A percentile compares a stretch with the other conserved stretches of the same genome.
phyloP scores from a whole-genome alignment of 371 early-diverging fungal genomes.

The Mucor velutinosus region DNA sequence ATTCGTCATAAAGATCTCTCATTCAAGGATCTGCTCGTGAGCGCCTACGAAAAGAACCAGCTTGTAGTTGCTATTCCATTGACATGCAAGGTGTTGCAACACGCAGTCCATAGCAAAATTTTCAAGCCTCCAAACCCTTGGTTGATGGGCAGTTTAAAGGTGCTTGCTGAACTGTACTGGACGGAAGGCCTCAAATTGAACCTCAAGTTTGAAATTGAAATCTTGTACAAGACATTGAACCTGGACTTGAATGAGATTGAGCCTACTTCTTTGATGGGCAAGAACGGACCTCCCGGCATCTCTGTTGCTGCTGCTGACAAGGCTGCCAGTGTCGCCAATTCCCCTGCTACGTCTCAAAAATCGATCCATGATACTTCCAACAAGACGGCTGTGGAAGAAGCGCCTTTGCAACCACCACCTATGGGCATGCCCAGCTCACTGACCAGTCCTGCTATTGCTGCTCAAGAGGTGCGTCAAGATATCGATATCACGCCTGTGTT shows the following conservation, averaged over 20 bases:
- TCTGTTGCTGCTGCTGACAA: not conserved
- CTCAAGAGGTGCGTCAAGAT: slow-evolving; percentile 19
- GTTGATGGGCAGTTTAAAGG: slow-evolving; percentile 91
- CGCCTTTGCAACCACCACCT: not conserved
- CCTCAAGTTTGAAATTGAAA: slow-evolving; percentile 96
- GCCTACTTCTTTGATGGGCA: slow-evolving; percentile 71
- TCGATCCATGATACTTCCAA: not conserved
- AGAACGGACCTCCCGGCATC: slow-evolving; percentile 53
- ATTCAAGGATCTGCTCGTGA: slow-evolving; percentile 89
- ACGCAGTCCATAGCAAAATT: slow-evolving; percentile 77
- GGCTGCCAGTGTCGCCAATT: not conserved
- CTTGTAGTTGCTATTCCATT: slow-evolving; percentile 96
- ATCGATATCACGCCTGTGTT: slow-evolving; percentile 35
- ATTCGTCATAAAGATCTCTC: slow-evolving; percentile 92
- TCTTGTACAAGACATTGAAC: slow-evolving; percentile 85
- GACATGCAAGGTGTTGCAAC: slow-evolving; percentile 94
- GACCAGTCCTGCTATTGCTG: not conserved
- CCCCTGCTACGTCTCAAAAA: slow-evolving; percentile 7
- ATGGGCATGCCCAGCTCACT: not conserved
- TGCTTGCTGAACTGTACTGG: slow-evolving; percentile 92
- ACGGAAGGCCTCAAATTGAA: slow-evolving; percentile 91
- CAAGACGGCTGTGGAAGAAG: slow-evolving; percentile 3
- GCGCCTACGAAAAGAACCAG: slow-evolving; percentile 84
- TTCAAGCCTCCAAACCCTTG: slow-evolving; percentile 97
- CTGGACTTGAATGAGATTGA: slow-evolving; percentile 86